Evolutionary conservation across 2,329 filamentous ascomycete species (phyloP).

Genomic region (Fusarium nanum): DNA sequence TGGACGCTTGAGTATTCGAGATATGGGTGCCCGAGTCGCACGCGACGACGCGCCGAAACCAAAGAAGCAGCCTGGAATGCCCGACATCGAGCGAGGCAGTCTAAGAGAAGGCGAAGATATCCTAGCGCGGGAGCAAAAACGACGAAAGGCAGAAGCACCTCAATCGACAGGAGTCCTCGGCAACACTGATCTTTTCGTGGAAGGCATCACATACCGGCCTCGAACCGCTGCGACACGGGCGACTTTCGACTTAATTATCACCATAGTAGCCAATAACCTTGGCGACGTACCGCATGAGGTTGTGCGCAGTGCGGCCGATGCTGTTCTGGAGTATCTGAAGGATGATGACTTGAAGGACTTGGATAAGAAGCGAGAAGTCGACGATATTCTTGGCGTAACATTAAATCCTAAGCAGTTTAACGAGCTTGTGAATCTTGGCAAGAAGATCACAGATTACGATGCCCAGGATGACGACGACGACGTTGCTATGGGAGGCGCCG

Average conservation of each 20-base stretch:
- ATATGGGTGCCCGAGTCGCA: slow-evolving; percentile 90
- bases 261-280: slow-evolving; percentile 86
- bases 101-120: slow-evolving; percentile 86
- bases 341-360: slow-evolving; percentile 96
- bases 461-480: slow-evolving; percentile 95
- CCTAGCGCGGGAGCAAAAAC: slow-evolving; percentile 84
- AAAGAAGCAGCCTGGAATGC: slow-evolving; percentile 77
- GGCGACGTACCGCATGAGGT: slow-evolving; percentile 94
- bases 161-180: slow-evolving; percentile 82
- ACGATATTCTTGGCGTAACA: slow-evolving; percentile 87
- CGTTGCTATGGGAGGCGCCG: slow-evolving; percentile 75
- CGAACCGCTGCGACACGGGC: slow-evolving; percentile 90
- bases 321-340: slow-evolving; percentile 89
- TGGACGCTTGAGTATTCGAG: slow-evolving; percentile 89
- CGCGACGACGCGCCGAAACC: slow-evolving; percentile 84
- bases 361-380: slow-evolving; percentile 97
- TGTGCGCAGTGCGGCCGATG: slow-evolving; percentile 93
- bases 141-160: slow-evolving; percentile 79
- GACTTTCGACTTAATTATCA: slow-evolving; percentile 94
- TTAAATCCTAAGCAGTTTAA: slow-evolving; percentile 94
- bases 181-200: slow-evolving; percentile 85
- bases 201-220: slow-evolving; percentile 91
- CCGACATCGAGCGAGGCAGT: slow-evolving; percentile 78
- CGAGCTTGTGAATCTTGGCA: slow-evolving; percentile 93
- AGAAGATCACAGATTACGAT: slow-evolving; percentile 99